A percentile compares a stretch with the other conserved stretches of the same genome.
phyloP scores from a whole-genome alignment of 2,329 filamentous ascomycete genomes.

The Aureobasidium lini region DNA sequence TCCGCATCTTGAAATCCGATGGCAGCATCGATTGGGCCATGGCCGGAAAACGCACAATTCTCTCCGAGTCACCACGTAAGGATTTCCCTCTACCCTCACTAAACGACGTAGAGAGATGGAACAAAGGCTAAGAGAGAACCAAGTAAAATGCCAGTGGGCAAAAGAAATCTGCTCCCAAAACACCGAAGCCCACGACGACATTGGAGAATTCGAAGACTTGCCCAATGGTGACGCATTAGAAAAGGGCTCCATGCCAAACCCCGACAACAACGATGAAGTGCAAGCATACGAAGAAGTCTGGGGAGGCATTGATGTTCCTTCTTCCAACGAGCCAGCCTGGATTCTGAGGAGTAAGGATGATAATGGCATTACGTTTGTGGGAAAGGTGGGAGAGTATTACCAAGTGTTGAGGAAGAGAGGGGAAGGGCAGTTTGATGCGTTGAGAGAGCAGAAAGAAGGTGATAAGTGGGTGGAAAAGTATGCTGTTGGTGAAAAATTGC shows the following conservation, averaged over 20 bases:
- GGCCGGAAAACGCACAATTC: slow-evolving; percentile 3
- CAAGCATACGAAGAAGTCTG: slow-evolving; percentile 11
- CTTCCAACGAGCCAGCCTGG: background rate
- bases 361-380: background rate
- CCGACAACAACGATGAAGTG: background rate
- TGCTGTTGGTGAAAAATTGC: background rate
- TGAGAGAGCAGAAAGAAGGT: slow-evolving; percentile 4
- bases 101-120: no score
- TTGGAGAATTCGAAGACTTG: slow-evolving; percentile 8
- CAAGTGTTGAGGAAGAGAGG: slow-evolving; percentile 3
- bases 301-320: background rate
- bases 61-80: slow-evolving; percentile 4
- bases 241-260: slow-evolving; percentile 4
- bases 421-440: background rate
- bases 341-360: slow-evolving; percentile 4
- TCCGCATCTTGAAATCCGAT: background rate
- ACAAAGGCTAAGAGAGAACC: background rate
- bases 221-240: slow-evolving; percentile 9
- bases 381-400: background rate
- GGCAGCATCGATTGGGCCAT: slow-evolving; percentile 10
- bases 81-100: background rate
- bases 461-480: slow-evolving; percentile 2
- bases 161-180: slow-evolving; percentile 12
- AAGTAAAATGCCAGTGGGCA: slow-evolving; percentile 11
- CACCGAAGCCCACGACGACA: slow-evolving; percentile 1